Conservation (phyloP, 805 yeast genomes). For the Spathaspora boniae region DNA sequence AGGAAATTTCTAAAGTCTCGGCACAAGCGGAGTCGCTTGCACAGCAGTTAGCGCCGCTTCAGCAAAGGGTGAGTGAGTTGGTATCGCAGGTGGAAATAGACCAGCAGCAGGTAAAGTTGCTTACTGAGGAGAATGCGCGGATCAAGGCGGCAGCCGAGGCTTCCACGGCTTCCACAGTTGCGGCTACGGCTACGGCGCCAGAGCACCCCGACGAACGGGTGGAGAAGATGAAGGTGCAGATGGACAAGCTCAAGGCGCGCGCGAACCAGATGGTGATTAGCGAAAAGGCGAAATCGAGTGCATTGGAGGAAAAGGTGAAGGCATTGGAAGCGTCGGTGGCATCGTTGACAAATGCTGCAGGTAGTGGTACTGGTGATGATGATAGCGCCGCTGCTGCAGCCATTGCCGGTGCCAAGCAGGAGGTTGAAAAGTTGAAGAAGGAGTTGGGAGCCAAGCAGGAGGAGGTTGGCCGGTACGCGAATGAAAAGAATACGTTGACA, state of each 20-base stretch:
- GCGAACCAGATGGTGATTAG: constrained; percentile 22
- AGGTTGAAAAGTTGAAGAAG: constrained; percentile 11
- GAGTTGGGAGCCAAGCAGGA: constrained; percentile 10
- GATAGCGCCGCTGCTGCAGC: no score
- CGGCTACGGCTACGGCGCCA: not conserved
- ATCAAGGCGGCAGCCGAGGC: constrained; percentile 11
- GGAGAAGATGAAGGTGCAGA: constrained; percentile 22
- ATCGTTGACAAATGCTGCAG: no score
- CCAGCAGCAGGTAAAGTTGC: constrained; percentile 11
- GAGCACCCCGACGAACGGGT: not conserved
- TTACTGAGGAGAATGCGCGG: constrained; percentile 19
- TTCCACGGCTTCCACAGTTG: not conserved
- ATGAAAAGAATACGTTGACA: constrained; percentile 9
- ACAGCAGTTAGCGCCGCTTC: constrained; percentile 43
- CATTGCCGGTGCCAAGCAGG: constrained; percentile 4
- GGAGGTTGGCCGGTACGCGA: constrained; percentile 12
- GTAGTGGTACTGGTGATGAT: not conserved
- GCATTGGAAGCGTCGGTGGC: constrained; percentile 9
- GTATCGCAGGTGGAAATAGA: constrained; percentile 16
- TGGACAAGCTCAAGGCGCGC: constrained; percentile 18
- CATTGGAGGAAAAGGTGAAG: constrained; percentile 20
- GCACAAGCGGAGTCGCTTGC: constrained; percentile 26
- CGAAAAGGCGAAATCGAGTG: constrained; percentile 22
- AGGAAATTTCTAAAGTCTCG: constrained; percentile 35
- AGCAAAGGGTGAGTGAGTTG: constrained; percentile 32